phyloP scores from a whole-genome alignment of 2,329 filamentous ascomycete species.

The Boeremia lycopersici region DNA sequence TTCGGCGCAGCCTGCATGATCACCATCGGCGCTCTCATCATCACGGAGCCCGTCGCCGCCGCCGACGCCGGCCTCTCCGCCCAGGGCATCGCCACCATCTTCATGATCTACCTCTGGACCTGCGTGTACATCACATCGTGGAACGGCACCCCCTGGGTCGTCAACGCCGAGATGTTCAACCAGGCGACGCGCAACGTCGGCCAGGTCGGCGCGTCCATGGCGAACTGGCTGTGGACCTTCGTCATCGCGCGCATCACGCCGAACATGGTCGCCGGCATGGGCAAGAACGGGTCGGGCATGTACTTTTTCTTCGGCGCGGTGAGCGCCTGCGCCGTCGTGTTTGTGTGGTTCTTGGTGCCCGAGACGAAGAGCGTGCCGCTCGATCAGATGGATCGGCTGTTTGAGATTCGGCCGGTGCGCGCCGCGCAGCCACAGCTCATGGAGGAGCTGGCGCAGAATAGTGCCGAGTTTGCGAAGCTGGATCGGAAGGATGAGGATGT shows the following conservation, averaged over 20 bases:
- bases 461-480: slow-evolving; percentile 12
- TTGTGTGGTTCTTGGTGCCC: slow-evolving; percentile 49
- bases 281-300: slow-evolving; percentile 43
- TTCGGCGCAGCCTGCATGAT: slow-evolving; percentile 68
- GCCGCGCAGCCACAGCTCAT: slow-evolving; percentile 43
- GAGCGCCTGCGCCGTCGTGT: slow-evolving; percentile 51
- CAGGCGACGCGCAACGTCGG: slow-evolving; percentile 64
- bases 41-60: slow-evolving; percentile 51
- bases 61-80: slow-evolving; percentile 42
- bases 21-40: slow-evolving; percentile 66
- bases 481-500: slow-evolving; percentile 11
- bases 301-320: slow-evolving; percentile 58
- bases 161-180: slow-evolving; percentile 77
- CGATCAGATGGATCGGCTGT: slow-evolving; percentile 56
- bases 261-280: slow-evolving; percentile 63
- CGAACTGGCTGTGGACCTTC: slow-evolving; percentile 77
- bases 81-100: slow-evolving; percentile 66
- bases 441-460: slow-evolving; percentile 15
- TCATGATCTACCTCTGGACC: slow-evolving; percentile 78
- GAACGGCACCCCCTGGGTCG: slow-evolving; percentile 78
- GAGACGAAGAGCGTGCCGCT: slow-evolving; percentile 55
- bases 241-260: slow-evolving; percentile 71
- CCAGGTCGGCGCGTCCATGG: slow-evolving; percentile 67
- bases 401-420: slow-evolving; percentile 51
- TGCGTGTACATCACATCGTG: slow-evolving; percentile 72